Percentiles rank a stretch among this genome's conserved stretches.
phyloP scores from a whole-genome alignment of 106 monocot genomes.

The Platanthera zijinensis region DNA sequence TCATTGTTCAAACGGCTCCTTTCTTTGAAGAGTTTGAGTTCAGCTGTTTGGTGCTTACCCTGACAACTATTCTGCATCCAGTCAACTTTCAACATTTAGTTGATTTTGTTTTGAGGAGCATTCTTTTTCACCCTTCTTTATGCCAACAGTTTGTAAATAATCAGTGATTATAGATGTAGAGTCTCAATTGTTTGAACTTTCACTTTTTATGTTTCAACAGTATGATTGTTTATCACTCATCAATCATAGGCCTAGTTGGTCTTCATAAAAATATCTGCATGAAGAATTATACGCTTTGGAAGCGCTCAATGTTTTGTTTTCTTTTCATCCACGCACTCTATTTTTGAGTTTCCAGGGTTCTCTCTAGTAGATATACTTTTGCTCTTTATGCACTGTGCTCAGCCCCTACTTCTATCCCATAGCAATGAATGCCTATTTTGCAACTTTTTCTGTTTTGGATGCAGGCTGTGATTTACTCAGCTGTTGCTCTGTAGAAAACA shows the following conservation, averaged over 20 bases:
- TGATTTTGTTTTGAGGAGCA: conserved; percentile 5
- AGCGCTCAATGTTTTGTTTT: not conserved
- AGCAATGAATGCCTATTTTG: not conserved
- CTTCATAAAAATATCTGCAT: too few relatives aligned
- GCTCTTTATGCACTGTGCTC: not conserved
- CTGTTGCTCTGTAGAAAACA: not conserved
- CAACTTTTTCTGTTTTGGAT: not conserved
- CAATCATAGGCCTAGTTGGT: too few relatives aligned
- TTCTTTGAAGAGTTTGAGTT: not conserved
- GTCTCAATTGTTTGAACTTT: not conserved
- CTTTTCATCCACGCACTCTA: not conserved
- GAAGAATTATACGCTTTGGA: too few relatives aligned
- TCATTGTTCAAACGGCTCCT: not conserved
- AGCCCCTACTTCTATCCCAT: not conserved
- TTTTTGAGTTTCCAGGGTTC: not conserved
- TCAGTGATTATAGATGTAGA: not conserved
- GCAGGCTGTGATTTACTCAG: not conserved
- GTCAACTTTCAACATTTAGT: not conserved
- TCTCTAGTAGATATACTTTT: not conserved
- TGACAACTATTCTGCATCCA: conserved; percentile 1
- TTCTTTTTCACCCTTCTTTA: not conserved
- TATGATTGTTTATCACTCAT: not conserved
- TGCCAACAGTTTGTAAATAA: conserved; percentile 2
- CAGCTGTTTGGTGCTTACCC: not conserved
- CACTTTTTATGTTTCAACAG: not conserved